Evolutionary conservation across 2,329 filamentous ascomycete genomes (phyloP).

Genomic region (Myotisia sp.): DNA sequence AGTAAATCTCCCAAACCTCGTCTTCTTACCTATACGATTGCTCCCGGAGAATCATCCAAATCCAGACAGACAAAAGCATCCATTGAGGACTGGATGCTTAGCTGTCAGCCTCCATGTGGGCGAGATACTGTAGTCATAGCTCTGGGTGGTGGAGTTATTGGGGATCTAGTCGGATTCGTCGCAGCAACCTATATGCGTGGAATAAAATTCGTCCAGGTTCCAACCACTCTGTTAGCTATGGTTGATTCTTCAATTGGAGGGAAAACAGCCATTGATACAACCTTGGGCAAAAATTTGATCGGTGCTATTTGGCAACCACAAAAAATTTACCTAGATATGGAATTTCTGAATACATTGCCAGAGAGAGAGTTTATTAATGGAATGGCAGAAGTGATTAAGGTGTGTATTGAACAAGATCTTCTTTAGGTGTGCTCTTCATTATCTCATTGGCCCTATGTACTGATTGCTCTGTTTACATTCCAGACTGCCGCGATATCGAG

Average conservation of each 20-base stretch:
- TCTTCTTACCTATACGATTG: constrained; percentile 71
- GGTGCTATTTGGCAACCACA: constrained; percentile 94
- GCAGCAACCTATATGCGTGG: constrained; percentile 98
- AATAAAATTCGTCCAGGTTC: constrained; percentile 89
- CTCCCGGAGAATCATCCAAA: constrained; percentile 88
- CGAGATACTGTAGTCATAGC: constrained; percentile 91
- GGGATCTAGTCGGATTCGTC: constrained; percentile 94
- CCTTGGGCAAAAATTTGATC: constrained; percentile 88
- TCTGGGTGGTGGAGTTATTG: constrained; percentile 89
- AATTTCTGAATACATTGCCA: constrained; percentile 80
- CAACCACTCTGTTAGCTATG: constrained; percentile 89
- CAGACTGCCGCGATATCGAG: constrained; percentile 90
- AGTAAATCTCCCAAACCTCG: constrained; percentile 41
- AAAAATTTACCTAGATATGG: constrained; percentile 85
- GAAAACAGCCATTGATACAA: constrained; percentile 95
- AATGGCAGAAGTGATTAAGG: constrained; percentile 93
- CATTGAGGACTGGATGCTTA: constrained; percentile 94
- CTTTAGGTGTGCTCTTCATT: not conserved
- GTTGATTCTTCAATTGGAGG: constrained; percentile 97
- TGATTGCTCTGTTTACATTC: constrained; percentile 14
- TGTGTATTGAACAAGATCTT: too few relatives aligned
- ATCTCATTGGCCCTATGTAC: constrained; percentile 1
- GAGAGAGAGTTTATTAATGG: constrained; percentile 92
- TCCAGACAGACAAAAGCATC: constrained; percentile 84
- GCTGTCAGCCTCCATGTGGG: constrained; percentile 67